Evolutionary conservation across 2,329 filamentous ascomycete genomes (phyloP), one percentile per base, ranked within the genome.

Genomic region (Paracamarosporium sp.): DNA sequence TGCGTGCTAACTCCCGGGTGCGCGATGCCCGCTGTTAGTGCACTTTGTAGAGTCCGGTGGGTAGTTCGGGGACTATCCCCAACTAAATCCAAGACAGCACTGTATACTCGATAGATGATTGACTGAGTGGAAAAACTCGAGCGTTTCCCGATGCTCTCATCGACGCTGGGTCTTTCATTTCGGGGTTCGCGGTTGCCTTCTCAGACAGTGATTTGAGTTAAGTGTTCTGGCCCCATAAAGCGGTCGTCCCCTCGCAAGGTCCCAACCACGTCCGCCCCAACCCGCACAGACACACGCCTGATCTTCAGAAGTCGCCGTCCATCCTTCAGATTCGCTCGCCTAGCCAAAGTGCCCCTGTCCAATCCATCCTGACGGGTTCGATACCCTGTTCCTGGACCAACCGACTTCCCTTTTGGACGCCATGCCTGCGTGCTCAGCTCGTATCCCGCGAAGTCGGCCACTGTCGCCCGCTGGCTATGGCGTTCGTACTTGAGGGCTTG

Each of bases 401-500:
- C 35, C 28, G 41, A 40, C 53, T 59, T 55, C 53, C 53, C 40
- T 24, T 43, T 40, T 30, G n/a, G 53, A 56, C 48, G 27, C 55
- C 51, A 50, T 56, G 50, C 36, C 46, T 53, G 47, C 28, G 44
- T 22, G 35, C 30, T 53, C 57, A 59, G 57, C 57, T 59, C 53
- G 57, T 53, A 56, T 56, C 38, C 48, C 33, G 25, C 20, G 30
- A 36, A 13, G 13, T 35, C 40, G 43, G 17, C 22, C 36, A 28
- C 43, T 47, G 17, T 47, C 35, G 41, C 33, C 52, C 46, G 47
- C 48, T 50, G 44, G 31, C 35, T 8, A 38, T 35, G 48, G 47
- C 30, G 11, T 31, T 24, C 57, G 35, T 59, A 59, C 55, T 59
- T 56, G 53, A 56, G 44, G 48, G 48, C 52, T 59, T 50, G 48